Conservation (phyloP, 129 eudicot genomes). For the Tagetes erecta region DNA sequence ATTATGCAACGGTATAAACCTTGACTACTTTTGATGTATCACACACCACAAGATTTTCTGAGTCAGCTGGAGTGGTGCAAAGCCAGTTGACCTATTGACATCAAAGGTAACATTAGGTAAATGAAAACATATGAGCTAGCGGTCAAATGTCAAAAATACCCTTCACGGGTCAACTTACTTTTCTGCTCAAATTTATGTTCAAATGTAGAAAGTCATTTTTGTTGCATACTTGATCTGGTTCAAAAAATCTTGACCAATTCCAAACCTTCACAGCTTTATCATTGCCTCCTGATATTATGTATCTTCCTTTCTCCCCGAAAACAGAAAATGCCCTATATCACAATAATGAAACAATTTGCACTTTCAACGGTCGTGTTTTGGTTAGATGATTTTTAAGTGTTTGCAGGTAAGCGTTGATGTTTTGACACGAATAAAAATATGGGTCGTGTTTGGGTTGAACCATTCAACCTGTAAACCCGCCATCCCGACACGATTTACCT, state of each 20-base stretch:
- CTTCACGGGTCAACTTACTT: slow-evolving; percentile 47
- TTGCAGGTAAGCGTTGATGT: neutral
- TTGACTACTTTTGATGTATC: slow-evolving; percentile 94
- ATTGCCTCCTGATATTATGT: slow-evolving; percentile 85
- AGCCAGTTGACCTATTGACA: slow-evolving; percentile 86
- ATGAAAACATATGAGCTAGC: neutral
- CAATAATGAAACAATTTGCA: neutral
- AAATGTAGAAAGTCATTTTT: slow-evolving; percentile 42
- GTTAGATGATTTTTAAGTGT: no score
- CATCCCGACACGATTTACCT: no score
- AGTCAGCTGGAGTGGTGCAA: slow-evolving; percentile 81
- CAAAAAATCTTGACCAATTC: slow-evolving; percentile 69
- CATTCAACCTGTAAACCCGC: no score
- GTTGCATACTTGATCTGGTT: slow-evolving; percentile 40
- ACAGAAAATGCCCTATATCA: slow-evolving; percentile 66
- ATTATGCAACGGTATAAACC: slow-evolving; percentile 73
- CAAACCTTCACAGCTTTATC: slow-evolving; percentile 89
- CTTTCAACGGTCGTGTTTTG: no score
- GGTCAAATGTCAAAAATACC: slow-evolving; percentile 21
- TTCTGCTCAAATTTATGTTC: slow-evolving; percentile 67
- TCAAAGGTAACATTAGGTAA: slow-evolving; percentile 4
- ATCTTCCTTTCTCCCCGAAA: slow-evolving; percentile 95
- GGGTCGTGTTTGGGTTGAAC: no score
- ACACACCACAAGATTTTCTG: slow-evolving; percentile 86
- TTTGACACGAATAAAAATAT: neutral